Evolutionary conservation across 495 filamentous ascomycete genomes (phyloP).

Genomic region (Geopyxis carbonaria): DNA sequence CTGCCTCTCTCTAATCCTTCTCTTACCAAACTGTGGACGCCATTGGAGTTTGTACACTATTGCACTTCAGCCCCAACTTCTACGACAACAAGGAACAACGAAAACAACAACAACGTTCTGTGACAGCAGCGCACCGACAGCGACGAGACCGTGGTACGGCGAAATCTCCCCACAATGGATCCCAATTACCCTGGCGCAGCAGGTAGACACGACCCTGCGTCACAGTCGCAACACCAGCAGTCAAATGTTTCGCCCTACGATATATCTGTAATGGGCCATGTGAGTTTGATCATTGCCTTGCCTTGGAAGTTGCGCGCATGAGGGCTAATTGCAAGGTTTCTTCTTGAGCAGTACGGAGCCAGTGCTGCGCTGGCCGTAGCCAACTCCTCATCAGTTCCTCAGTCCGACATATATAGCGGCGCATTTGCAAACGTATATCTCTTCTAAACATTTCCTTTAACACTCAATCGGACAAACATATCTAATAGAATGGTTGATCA

Average conservation of each 20-base stretch:
- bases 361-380: constrained; percentile 31
- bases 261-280: constrained; percentile 26
- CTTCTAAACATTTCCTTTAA: constrained; percentile 2
- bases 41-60: too few species aligned
- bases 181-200: constrained; percentile 21
- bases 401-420: constrained; percentile 58
- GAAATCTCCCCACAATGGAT: constrained; percentile 13
- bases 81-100: not conserved
- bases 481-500: constrained; percentile 26
- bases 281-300: constrained; percentile 13
- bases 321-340: constrained; percentile 3
- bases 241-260: constrained; percentile 23
- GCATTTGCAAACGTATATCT: constrained; percentile 78
- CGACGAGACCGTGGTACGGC: not conserved
- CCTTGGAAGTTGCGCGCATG: not conserved
- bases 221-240: constrained; percentile 24
- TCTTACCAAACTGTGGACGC: too few species aligned
- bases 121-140: not conserved
- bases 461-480: constrained; percentile 2
- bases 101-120: constrained; percentile 1
- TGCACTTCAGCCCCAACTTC: not conserved
- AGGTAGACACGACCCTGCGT: constrained; percentile 25
- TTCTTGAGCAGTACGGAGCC: constrained; percentile 25
- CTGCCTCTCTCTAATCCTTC: too few species aligned
- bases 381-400: constrained; percentile 42